Evolutionary conservation across 768 basidiomycete species (phyloP), one percentile per base, ranked within the genome.

Genomic region (Lentinus brumalis): DNA sequence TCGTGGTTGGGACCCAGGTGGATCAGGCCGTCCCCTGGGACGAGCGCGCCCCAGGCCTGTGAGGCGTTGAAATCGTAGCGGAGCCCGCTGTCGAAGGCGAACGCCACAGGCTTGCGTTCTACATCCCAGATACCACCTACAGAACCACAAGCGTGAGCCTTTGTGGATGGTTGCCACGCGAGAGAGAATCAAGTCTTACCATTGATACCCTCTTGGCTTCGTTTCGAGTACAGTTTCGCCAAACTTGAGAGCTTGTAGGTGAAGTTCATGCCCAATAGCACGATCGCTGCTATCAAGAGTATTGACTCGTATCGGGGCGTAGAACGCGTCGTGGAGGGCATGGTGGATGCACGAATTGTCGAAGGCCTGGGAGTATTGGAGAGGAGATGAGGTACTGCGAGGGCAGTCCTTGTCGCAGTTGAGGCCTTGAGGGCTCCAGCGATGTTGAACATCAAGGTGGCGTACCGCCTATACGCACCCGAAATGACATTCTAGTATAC

Each of bases 1-100:
- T 65, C 64, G 41, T 50, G 61, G 44, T 61, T 41, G 12, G 62
- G 53, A 4, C 68, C 66, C 39, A 69, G 56, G 44, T 63, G 56
- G 21, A 67, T 57, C 61, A 66, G 50, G 14, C 68, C 68, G 55
- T 62, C 57, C n/a, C 63, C 64, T 1, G 64, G 64, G 9, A 65
- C 64, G 57, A 65, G 64, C 38, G 60, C 57, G 32, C 50, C 53
- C 64, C 64, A 65, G 12, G 60, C 57, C 8, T 52, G 51, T 29
- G 57, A 61, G 45, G 57, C 60, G 50, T 59, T 59, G 50, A 65
- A 46, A 44, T 50, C 60, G 54, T 65, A 65, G 49, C 39, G 57
- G 18, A 63, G 61, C 16, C 61, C 61, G 31, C 30, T 39, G 59
- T 66, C 64, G 46, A 62, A 62, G 26, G 62, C 50, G 61, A 66